phyloP scores from a whole-genome alignment of 768 basidiomycete species.

The Rhizopogon vinicolor region DNA sequence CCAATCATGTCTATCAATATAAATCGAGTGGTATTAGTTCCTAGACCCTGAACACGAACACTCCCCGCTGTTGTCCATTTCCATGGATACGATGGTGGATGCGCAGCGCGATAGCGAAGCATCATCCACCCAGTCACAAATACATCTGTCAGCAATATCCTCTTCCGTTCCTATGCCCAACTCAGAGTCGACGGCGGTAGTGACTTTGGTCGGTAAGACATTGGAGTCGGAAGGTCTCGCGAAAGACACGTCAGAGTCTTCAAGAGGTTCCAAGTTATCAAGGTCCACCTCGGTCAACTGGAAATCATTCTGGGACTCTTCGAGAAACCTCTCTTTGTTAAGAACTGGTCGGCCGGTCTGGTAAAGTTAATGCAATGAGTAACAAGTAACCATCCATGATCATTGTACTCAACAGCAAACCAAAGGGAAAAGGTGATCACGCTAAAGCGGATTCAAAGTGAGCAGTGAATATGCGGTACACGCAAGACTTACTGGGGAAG shows the following conservation, averaged over 20 bases:
- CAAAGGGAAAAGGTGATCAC: neutral
- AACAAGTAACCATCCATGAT: neutral
- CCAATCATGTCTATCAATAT: too few relatives aligned
- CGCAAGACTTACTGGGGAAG: conserved; percentile 10
- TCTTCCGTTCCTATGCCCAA: too few relatives aligned
- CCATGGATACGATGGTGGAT: too few relatives aligned
- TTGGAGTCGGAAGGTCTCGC: neutral
- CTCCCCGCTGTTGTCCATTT: too few relatives aligned
- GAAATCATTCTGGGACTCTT: neutral
- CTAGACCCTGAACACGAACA: too few relatives aligned
- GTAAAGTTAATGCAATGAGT: neutral
- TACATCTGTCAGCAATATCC: neutral
- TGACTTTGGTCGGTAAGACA: neutral
- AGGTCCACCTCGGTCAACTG: neutral
- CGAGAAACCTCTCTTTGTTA: neutral
- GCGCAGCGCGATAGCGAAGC: too few relatives aligned
- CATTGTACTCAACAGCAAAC: neutral
- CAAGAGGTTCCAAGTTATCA: neutral
- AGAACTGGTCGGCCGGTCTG: neutral
- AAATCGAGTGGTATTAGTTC: too few relatives aligned
- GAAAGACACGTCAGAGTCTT: neutral
- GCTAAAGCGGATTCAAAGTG: neutral
- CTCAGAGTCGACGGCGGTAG: neutral
- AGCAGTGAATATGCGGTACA: neutral
- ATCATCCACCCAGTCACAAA: too few relatives aligned